A percentile compares a stretch with the other conserved stretches of the same genome.
Evolutionary conservation across 305 asterid genomes (phyloP).

Genomic region (Fraxinus xanthoxyloides): DNA sequence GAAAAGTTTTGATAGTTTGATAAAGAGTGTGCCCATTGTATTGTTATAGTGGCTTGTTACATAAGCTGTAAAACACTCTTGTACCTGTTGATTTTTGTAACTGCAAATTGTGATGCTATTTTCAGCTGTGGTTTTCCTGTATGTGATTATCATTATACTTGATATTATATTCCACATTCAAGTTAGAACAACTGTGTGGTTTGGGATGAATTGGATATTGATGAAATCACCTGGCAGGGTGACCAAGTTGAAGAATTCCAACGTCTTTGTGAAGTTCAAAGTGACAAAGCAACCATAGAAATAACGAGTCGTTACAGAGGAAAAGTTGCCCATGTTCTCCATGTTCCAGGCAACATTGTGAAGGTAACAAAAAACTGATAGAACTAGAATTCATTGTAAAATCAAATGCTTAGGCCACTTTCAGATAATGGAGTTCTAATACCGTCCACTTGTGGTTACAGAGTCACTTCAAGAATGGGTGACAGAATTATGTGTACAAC

Average conservation of each 20-base stretch:
- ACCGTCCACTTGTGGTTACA: not conserved
- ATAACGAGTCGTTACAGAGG: slow-evolving; percentile 95
- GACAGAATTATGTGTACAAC: slow-evolving; percentile 6
- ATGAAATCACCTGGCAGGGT: slow-evolving; percentile 50
- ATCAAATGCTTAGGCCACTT: not conserved
- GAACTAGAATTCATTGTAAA: not conserved
- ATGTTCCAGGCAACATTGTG: slow-evolving; percentile 77
- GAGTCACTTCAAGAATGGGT: not conserved
- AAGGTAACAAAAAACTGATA: slow-evolving; percentile 49
- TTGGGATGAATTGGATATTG: not conserved
- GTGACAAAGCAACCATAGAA: slow-evolving; percentile 97
- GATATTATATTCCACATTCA: not conserved
- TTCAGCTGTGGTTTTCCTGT: not conserved
- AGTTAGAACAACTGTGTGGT: not conserved
- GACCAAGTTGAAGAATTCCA: slow-evolving; percentile 91
- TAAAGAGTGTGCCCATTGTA: not conserved
- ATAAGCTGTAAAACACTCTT: not conserved
- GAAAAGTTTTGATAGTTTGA: not conserved
- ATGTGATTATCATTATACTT: not conserved
- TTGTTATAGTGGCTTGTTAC: not conserved
- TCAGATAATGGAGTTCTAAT: not conserved
- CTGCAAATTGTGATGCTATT: not conserved
- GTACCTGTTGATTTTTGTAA: not conserved
- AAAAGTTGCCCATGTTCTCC: slow-evolving; percentile 60
- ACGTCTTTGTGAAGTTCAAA: slow-evolving; percentile 96